Conservation (phyloP, 1,139 yeast species). For the Protomyces pachydermus region DNA sequence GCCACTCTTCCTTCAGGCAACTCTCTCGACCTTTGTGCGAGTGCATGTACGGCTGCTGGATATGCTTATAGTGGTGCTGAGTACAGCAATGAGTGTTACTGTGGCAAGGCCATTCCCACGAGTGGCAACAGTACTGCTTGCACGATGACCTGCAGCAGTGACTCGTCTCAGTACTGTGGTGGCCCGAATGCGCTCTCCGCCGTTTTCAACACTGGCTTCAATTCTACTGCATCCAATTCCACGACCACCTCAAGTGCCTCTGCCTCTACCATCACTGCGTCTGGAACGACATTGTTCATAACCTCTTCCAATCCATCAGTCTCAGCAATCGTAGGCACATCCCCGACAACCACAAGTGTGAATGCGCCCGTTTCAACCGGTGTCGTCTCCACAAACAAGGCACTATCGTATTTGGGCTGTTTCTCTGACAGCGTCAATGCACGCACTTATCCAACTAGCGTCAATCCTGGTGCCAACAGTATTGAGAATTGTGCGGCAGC, state of each 20-base stretch:
- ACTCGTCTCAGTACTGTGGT: slow-evolving; percentile 32
- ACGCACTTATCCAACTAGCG: background rate
- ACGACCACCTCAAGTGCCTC: background rate
- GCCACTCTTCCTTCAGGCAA: background rate
- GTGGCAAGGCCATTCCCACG: background rate
- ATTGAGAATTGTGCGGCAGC: slow-evolving; percentile 4
- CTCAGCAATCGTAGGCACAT: background rate
- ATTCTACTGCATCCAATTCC: background rate
- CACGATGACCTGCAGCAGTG: slow-evolving; percentile 21
- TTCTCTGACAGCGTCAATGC: background rate
- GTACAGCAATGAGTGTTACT: background rate
- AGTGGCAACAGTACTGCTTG: background rate
- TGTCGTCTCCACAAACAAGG: background rate
- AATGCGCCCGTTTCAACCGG: background rate
- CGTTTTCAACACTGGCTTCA: background rate
- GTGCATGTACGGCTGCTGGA: background rate
- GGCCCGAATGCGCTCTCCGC: background rate
- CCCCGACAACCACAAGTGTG: background rate
- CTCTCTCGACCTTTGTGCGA: background rate
- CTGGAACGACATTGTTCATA: background rate
- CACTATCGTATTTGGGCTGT: background rate
- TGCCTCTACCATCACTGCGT: background rate
- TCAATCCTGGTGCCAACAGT: background rate
- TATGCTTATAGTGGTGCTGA: background rate
- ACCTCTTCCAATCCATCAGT: background rate